phyloP scores from a whole-genome alignment of 495 filamentous ascomycete species.

The Terfezia claveryi region DNA sequence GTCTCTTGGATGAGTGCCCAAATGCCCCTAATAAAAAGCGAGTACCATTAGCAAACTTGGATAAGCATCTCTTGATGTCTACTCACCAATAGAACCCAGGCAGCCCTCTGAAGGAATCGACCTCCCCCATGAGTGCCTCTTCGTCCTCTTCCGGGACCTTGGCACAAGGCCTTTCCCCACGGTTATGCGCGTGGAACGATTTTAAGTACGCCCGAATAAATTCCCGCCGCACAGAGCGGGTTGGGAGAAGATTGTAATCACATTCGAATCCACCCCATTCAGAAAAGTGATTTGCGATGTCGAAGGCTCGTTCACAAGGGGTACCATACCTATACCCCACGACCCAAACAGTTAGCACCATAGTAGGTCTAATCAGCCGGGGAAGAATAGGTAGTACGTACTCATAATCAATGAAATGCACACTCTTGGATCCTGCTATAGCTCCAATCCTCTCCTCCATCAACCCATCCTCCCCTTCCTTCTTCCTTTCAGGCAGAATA shows the following conservation, averaged over 20 bases:
- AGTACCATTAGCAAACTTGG: background rate
- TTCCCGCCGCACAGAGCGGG: slow-evolving; percentile 47
- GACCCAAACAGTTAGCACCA: background rate
- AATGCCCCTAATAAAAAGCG: slow-evolving; percentile 31
- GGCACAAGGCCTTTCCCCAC: slow-evolving; percentile 12
- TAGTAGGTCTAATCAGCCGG: too few relatives aligned
- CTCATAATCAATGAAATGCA: slow-evolving; percentile 96
- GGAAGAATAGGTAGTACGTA: slow-evolving; percentile 4
- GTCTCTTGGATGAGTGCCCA: slow-evolving; percentile 93
- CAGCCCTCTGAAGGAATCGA: slow-evolving; percentile 70
- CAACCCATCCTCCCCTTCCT: background rate
- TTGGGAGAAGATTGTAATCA: slow-evolving; percentile 68
- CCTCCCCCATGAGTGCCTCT: slow-evolving; percentile 45
- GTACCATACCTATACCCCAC: slow-evolving; percentile 39
- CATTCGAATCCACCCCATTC: slow-evolving; percentile 97
- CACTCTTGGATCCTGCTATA: slow-evolving; percentile 17
- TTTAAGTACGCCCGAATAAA: slow-evolving; percentile 68
- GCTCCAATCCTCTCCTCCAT: background rate
- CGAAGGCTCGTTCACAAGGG: slow-evolving; percentile 88
- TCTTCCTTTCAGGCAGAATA: slow-evolving; percentile 30
- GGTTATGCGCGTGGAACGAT: slow-evolving; percentile 31
- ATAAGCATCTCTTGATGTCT: slow-evolving; percentile 10
- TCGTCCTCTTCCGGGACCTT: slow-evolving; percentile 37
- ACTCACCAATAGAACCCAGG: slow-evolving; percentile 58
- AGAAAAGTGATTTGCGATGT: slow-evolving; percentile 96